phyloP scores from a whole-genome alignment of 805 yeast genomes.

The Cyberlindnera samutprakarnensis region DNA sequence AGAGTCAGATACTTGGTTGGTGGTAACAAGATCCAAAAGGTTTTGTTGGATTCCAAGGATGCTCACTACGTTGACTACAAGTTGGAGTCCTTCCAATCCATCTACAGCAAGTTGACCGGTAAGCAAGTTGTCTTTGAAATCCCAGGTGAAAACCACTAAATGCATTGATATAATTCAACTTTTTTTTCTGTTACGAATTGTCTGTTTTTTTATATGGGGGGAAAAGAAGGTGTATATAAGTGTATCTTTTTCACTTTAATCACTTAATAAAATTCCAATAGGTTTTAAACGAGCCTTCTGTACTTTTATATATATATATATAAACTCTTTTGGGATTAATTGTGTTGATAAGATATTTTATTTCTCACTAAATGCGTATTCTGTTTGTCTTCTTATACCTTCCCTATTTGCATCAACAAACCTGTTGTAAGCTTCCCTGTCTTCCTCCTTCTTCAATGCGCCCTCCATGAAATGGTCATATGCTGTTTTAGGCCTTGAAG shows the following conservation, averaged over 20 bases:
- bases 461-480: constrained; percentile 17
- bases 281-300: too few species aligned
- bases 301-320: too few species aligned
- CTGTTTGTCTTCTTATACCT: constrained; percentile 3
- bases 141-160: constrained; percentile 47
- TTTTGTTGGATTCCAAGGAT: constrained; percentile 96
- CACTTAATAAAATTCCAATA: too few species aligned
- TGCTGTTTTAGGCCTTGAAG: constrained; percentile 4
- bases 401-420: constrained; percentile 14
- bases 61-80: constrained; percentile 95
- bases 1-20: constrained; percentile 98
- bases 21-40: constrained; percentile 98
- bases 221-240: background rate
- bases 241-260: background rate
- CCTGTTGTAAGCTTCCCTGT: constrained; percentile 9
- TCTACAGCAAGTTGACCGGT: constrained; percentile 98
- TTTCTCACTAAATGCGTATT: background rate
- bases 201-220: constrained; percentile 1
- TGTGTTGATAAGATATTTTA: too few species aligned
- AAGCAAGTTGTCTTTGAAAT: constrained; percentile 98
- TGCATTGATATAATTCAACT: constrained; percentile 9
- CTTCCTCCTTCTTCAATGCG: constrained; percentile 14
- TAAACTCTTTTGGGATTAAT: too few species aligned
- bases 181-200: background rate
- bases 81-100: constrained; percentile 98